Percentiles rank a stretch among this genome's conserved stretches.
phyloP scores from a whole-genome alignment of 805 yeast genomes.

The Metschnikowia matae region DNA sequence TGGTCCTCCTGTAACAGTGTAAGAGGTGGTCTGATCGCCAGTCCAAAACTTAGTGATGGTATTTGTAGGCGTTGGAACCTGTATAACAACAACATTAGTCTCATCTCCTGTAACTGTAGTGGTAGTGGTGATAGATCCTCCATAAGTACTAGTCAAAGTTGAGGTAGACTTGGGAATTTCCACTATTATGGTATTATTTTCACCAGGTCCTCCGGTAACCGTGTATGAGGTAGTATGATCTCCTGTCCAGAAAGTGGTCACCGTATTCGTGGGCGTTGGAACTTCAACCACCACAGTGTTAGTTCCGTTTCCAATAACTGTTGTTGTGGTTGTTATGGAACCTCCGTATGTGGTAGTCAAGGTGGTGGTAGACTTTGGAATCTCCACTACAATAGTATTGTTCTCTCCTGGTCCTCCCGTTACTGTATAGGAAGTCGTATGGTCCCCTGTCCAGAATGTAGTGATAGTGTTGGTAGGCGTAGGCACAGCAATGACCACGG shows the following conservation, averaged over 20 bases:
- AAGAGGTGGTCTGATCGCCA: too few species aligned
- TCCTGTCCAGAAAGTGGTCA: constrained; percentile 3
- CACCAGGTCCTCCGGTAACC: constrained; percentile 6
- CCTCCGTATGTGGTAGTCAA: constrained; percentile 14
- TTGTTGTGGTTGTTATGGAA: constrained; percentile 8
- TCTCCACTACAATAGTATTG: constrained; percentile 12
- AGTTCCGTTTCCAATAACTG: neutral
- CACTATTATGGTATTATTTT: constrained; percentile 10
- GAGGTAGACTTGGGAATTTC: too few species aligned
- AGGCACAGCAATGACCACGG: neutral
- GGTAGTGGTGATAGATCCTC: neutral
- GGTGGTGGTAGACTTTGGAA: constrained; percentile 16
- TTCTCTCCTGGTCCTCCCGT: too few species aligned
- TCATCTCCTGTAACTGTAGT: neutral
- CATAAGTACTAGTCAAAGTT: too few species aligned
- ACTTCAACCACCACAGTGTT: constrained; percentile 9
- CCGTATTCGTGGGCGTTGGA: too few species aligned
- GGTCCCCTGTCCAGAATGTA: constrained; percentile 1
- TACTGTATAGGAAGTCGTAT: neutral
- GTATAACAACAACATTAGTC: constrained; percentile 9
- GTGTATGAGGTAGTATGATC: constrained; percentile 5
- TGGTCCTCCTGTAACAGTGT: too few species aligned
- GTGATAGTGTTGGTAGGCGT: constrained; percentile 7
- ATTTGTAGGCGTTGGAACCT: constrained; percentile 12
- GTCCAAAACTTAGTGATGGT: constrained; percentile 11